Evolutionary conservation across 2,329 filamentous ascomycete species (phyloP), one percentile per base, ranked within the genome.

Genomic region (Colletotrichum tofieldiae): DNA sequence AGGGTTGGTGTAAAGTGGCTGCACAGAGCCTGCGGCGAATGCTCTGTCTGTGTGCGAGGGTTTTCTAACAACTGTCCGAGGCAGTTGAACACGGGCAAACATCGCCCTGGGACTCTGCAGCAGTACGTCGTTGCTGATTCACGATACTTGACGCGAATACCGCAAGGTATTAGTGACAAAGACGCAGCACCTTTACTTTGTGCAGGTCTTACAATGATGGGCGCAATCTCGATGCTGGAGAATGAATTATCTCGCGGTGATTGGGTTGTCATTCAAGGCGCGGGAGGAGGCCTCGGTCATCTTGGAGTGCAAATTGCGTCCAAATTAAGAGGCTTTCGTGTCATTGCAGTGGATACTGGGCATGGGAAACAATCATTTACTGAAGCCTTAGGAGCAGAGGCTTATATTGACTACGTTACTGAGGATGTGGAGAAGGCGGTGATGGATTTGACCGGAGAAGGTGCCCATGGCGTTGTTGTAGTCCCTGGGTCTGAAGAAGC

Each of bases 1-100:
- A 71, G 81, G 2, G 84, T 86, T 0, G 84, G 84, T 0, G 79
- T 86, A 0, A 85, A 85, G 71, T 86, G 84, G 84, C 77, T 86
- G 0, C 84, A 81, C 72, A 83, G 80, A 5, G 82, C 83, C 1
- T 86, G 84, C 29, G 79, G 79, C 0, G 32, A 74, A 5, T 86
- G 84, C 37, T 77, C 76, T 1, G 77, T 76, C 6, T 86, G 84
- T 64, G 74, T 74, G 2, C 73, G 72, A 8, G 82, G 81, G 1
- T 78, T 80, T 64, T 2, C 73, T 1, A 85, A 85, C 23, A 83
- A 85, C 43, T 86, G 84, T 26, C 76, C 78, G 0, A 78, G 79
- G 9, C 84, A 85, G 55, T 63, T 80, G n/a, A 84, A 85, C 66
- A 84, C 84, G 0, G 82, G 84, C 2, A 76, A 81, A 1, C 79